Evolutionary conservation across 2,329 filamentous ascomycete genomes (phyloP), one percentile per base, ranked within the genome.

Genomic region (Cryphonectria japonica): DNA sequence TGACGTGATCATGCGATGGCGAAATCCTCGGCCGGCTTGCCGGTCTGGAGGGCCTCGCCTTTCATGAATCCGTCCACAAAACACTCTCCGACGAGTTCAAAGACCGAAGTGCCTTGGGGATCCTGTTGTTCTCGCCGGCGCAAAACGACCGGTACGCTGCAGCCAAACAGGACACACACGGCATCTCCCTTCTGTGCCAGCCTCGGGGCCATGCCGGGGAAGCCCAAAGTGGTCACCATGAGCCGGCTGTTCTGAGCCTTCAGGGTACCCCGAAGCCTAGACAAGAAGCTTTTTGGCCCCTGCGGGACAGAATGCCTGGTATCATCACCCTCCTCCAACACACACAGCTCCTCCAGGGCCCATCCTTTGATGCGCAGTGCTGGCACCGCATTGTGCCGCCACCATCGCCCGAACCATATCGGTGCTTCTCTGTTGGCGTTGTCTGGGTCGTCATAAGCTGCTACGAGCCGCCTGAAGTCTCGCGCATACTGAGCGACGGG

Each of bases 61-160:
- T 69, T 26, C 70, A 66, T 71, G 5, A 69, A 14, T 4, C 62
- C 70, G 59, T 71, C 67, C 67, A 71, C 1, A 32, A 66, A 71
- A 34, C 67, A 71, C 26, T 71, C 70, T 16, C 70, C 67, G 32
- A 71, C 34, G 29, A 69, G 54, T 11, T 37, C 39, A 41, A 14
- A 69, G 6, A 66, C 39, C 9, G 16, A 16, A 2, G 1, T 19
- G 19, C 37, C n/a, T 39, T 64, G 39, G n/a, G 5, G 22, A 22
- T 8, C 54, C 16, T 13, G n/a, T 3, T 22, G 26, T 37, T 61
- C 26, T 14, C 26, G 39, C n/a, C 22, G 50, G n/a, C 67, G 54
- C 32, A 71, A 9, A 16, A 50, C 62, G 4, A 69, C 70, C 1
- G 62, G 62, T 5, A 71, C 62, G 14, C 54, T 69, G 62, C 67